A percentile compares a stretch with the other conserved stretches of the same genome.
These are phyloP conservation scores for Torulaspora franciscae DNA, from an alignment of 805 yeast genomes.

Conservation along the genomic window DNA sequence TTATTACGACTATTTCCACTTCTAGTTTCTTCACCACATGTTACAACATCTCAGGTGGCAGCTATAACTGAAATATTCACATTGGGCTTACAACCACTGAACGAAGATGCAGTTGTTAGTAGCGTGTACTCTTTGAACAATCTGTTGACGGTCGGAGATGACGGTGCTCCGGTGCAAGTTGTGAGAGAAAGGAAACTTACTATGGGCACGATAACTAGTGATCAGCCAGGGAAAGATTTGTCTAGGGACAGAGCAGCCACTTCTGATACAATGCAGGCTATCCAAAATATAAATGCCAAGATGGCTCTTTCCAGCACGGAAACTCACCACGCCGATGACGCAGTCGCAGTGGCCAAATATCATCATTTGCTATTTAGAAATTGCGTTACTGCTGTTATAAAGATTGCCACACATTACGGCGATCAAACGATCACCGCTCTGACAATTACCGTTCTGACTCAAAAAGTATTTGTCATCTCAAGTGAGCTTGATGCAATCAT, in stretches of 20 bases:
- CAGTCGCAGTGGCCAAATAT: slow-evolving; percentile 9
- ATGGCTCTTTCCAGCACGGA: slow-evolving; percentile 8
- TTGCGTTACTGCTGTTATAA: slow-evolving; percentile 62
- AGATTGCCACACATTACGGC: slow-evolving; percentile 58
- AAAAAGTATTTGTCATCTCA: slow-evolving; percentile 53
- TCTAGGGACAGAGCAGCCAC: slow-evolving; percentile 14
- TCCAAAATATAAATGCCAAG: slow-evolving; percentile 9
- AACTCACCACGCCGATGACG: slow-evolving; percentile 13
- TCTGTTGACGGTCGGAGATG: slow-evolving; percentile 53
- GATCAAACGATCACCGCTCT: slow-evolving; percentile 72
- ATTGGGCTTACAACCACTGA: slow-evolving; percentile 56
- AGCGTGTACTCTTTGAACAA: slow-evolving; percentile 81
- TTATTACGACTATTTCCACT: slow-evolving; percentile 44
- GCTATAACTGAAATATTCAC: slow-evolving; percentile 57
- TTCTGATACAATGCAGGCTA: slow-evolving; percentile 19
- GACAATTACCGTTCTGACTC: slow-evolving; percentile 76
- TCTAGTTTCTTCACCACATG: slow-evolving; percentile 51
- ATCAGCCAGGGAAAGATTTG: slow-evolving; percentile 1
- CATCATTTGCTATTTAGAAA: slow-evolving; percentile 48
- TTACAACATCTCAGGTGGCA: slow-evolving; percentile 45
- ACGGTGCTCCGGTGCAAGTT: slow-evolving; percentile 36
- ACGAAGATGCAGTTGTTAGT: slow-evolving; percentile 80
- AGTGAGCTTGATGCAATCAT: slow-evolving; percentile 51
- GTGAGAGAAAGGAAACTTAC: slow-evolving; percentile 36
- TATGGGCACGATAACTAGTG: slow-evolving; percentile 15